A percentile compares a stretch with the other conserved stretches of the same genome.
Conservation (phyloP, 2,329 filamentous ascomycete genomes). For the Hortaea werneckii region DNA sequence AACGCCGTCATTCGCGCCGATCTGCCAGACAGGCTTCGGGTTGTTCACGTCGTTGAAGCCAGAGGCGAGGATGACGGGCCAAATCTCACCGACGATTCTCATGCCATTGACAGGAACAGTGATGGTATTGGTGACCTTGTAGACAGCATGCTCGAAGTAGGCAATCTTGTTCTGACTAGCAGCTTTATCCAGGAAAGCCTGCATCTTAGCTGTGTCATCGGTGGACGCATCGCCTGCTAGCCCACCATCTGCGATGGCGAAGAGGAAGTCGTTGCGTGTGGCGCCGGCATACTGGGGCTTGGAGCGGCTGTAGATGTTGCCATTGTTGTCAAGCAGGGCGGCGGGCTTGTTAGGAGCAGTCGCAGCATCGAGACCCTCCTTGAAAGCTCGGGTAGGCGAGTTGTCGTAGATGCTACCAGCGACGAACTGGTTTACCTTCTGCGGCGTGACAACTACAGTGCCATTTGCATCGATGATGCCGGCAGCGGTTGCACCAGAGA, state of each 20-base stretch:
- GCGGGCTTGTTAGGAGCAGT: constrained; percentile 6
- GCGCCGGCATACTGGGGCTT: constrained; percentile 79
- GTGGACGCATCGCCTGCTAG: constrained; percentile 79
- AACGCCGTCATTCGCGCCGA: constrained; percentile 53
- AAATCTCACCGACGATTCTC: constrained; percentile 84
- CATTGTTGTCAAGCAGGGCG: constrained; percentile 51
- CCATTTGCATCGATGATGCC: constrained; percentile 38
- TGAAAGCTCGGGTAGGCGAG: constrained; percentile 7
- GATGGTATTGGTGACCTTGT: constrained; percentile 51
- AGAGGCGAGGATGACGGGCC: constrained; percentile 76
- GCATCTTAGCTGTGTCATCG: constrained; percentile 79
- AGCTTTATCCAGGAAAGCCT: constrained; percentile 62
- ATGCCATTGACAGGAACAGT: constrained; percentile 46
- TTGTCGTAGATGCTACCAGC: constrained; percentile 66
- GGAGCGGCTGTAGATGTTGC: constrained; percentile 68
- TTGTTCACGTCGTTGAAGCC: constrained; percentile 64
- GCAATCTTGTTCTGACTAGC: constrained; percentile 48
- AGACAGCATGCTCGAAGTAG: constrained; percentile 56
- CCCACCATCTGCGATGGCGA: constrained; percentile 60
- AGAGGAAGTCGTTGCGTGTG: constrained; percentile 61
- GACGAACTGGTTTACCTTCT: too few species aligned
- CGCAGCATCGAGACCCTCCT: constrained; percentile 3
- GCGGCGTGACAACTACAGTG: too few species aligned
- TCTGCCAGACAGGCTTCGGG: constrained; percentile 74
- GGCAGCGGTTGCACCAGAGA: constrained; percentile 54